Evolutionary conservation across 1,284 basidiomycete genomes (phyloP).

Genomic region (Bondarzewia mesenterica): DNA sequence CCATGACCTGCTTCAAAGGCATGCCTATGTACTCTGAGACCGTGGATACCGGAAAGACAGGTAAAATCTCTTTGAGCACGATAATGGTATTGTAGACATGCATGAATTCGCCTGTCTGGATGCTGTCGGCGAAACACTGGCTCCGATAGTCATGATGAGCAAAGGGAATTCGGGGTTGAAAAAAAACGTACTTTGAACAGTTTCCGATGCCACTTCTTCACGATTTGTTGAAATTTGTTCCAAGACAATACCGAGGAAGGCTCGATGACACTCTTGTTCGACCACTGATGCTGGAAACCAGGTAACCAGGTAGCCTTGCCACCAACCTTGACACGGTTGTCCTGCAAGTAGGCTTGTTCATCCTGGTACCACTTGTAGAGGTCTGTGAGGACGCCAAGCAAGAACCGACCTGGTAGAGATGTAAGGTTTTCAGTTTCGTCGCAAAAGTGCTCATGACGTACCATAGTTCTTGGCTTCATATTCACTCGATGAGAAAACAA

Average conservation of each 20-base stretch:
- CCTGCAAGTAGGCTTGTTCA: slow-evolving; percentile 56
- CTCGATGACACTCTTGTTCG: slow-evolving; percentile 38
- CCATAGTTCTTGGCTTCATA: slow-evolving; percentile 95
- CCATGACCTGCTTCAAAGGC: slow-evolving; percentile 56
- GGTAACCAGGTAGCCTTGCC: slow-evolving; percentile 59
- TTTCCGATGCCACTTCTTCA: slow-evolving; percentile 80
- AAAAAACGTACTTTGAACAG: slow-evolving; percentile 44
- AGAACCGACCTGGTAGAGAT: slow-evolving; percentile 63
- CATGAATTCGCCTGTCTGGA: slow-evolving; percentile 82
- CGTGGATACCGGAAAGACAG: slow-evolving; percentile 74
- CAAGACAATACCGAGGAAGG: slow-evolving; percentile 52
- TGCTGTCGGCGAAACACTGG: slow-evolving; percentile 56
- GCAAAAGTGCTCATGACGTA: slow-evolving; percentile 23
- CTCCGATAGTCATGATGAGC: slow-evolving; percentile 1
- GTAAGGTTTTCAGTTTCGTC: slow-evolving; percentile 1
- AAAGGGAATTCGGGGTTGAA: background rate
- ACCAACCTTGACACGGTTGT: slow-evolving; percentile 56
- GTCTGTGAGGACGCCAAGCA: slow-evolving; percentile 73
- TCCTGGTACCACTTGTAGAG: slow-evolving; percentile 71
- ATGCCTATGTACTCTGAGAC: slow-evolving; percentile 46
- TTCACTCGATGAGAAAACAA: slow-evolving; percentile 91
- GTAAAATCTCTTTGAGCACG: slow-evolving; percentile 82
- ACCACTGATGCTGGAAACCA: slow-evolving; percentile 52
- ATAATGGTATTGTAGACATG: slow-evolving; percentile 91
- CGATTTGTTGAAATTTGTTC: slow-evolving; percentile 61